phyloP scores from a whole-genome alignment of 106 monocot species.

The Hemerocallis citrina region DNA sequence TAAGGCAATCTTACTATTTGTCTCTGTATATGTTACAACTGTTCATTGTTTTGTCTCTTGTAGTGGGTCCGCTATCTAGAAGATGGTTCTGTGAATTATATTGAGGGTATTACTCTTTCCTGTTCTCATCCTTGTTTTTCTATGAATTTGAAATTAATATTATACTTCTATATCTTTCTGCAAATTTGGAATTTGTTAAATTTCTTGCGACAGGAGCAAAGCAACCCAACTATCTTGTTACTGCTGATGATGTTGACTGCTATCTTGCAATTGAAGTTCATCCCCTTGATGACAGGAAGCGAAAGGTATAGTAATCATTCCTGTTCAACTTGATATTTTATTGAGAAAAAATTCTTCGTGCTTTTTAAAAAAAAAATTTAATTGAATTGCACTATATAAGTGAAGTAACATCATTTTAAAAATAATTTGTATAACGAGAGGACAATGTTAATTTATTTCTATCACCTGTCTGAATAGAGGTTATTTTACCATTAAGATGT shows the following conservation, averaged over 20 bases:
- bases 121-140: too few species aligned
- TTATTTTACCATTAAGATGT: too few species aligned
- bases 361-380: too few species aligned
- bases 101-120: constrained; percentile 59
- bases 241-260: constrained; percentile 64
- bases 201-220: constrained; percentile 33
- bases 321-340: neutral
- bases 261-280: constrained; percentile 71
- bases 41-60: neutral
- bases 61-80: constrained; percentile 64
- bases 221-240: constrained; percentile 53
- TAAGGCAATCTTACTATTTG: neutral
- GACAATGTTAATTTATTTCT: too few species aligned
- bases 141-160: too few species aligned
- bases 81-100: constrained; percentile 57
- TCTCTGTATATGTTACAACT: neutral
- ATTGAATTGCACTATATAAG: neutral
- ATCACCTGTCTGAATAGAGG: too few species aligned
- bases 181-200: constrained; percentile 1
- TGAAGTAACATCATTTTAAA: neutral
- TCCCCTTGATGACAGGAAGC: constrained; percentile 53
- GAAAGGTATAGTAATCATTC: constrained; percentile 39
- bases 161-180: neutral
- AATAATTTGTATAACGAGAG: neutral
- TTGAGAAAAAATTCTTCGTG: too few species aligned